These are phyloP conservation scores for Trichosporon faecale DNA, from an alignment of 1,284 basidiomycete genomes.

Conservation along the genomic window DNA sequence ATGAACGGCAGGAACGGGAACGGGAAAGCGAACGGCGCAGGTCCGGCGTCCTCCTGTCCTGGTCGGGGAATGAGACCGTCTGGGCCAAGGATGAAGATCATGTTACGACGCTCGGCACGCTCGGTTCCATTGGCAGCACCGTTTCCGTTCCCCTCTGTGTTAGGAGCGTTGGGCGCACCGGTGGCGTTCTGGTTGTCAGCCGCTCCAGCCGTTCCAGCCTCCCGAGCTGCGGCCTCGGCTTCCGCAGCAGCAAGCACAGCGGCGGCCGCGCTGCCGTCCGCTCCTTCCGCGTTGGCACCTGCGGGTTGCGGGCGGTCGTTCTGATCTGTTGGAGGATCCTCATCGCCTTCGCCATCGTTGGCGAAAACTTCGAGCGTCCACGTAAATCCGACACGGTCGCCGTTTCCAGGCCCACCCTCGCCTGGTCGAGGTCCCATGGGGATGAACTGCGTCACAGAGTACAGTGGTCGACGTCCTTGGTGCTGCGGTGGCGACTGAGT, in stretches of 20 bases:
- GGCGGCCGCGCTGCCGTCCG: background rate
- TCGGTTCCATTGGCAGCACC: background rate
- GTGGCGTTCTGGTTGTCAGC: background rate
- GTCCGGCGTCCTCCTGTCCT: background rate
- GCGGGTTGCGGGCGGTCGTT: background rate
- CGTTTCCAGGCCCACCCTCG: background rate
- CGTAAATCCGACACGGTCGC: slow-evolving; percentile 14
- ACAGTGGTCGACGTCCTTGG: slow-evolving; percentile 14
- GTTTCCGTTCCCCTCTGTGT: background rate
- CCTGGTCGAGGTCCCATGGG: slow-evolving; percentile 2
- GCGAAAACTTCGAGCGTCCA: slow-evolving; percentile 25
- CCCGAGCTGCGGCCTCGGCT: slow-evolving; percentile 4
- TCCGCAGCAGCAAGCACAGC: background rate
- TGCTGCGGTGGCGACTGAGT: background rate
- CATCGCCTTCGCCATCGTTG: slow-evolving; percentile 18
- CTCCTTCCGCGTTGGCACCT: background rate
- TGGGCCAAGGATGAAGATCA: slow-evolving; percentile 20
- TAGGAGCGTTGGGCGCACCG: background rate
- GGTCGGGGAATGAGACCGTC: slow-evolving; percentile 13
- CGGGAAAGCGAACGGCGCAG: slow-evolving; percentile 12
- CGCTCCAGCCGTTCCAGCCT: background rate
- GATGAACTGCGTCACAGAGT: slow-evolving; percentile 11
- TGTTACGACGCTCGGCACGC: slow-evolving; percentile 1
- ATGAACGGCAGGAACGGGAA: slow-evolving; percentile 21
- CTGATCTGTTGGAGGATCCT: background rate